Evolutionary conservation across 768 basidiomycete genomes (phyloP).

Genomic region (Lentinula edodes): DNA sequence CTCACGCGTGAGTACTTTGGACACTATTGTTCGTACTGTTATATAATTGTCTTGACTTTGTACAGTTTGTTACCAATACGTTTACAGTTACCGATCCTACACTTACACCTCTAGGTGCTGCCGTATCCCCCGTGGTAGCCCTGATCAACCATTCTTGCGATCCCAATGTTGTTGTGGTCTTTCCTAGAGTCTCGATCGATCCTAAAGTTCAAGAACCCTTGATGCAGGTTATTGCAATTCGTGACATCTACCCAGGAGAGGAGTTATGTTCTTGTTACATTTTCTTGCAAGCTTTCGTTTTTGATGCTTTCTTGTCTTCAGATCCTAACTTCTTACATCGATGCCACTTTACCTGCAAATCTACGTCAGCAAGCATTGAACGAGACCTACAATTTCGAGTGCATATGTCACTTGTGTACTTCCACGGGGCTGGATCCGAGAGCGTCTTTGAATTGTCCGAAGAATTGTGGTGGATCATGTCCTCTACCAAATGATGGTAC

Average conservation of each 20-base stretch:
- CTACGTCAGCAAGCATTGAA: constrained; percentile 51
- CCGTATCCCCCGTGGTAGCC: constrained; percentile 76
- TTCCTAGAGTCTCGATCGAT: constrained; percentile 50
- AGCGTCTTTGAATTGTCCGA: constrained; percentile 65
- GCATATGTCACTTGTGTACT: constrained; percentile 59
- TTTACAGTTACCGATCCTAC: constrained; percentile 79
- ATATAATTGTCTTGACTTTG: constrained; percentile 3
- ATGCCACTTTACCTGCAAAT: constrained; percentile 63
- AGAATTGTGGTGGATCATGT: constrained; percentile 60
- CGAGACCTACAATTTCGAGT: constrained; percentile 77
- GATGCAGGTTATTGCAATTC: constrained; percentile 71
- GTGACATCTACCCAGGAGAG: constrained; percentile 55
- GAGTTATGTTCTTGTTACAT: constrained; percentile 46
- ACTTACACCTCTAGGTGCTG: constrained; percentile 75
- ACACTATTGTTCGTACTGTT: background rate
- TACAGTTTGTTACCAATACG: constrained; percentile 86
- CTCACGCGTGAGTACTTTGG: constrained; percentile 50
- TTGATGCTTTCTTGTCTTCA: constrained; percentile 20
- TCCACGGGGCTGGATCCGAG: constrained; percentile 49
- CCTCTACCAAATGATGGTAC: constrained; percentile 57
- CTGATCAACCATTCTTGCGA: constrained; percentile 86
- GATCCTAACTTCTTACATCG: constrained; percentile 83
- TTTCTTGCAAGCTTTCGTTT: background rate
- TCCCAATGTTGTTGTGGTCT: constrained; percentile 89
- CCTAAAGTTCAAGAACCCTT: constrained; percentile 42